Evolutionary conservation across 345 rosid species (phyloP).

Genomic region (Eucalyptus pauciflora): DNA sequence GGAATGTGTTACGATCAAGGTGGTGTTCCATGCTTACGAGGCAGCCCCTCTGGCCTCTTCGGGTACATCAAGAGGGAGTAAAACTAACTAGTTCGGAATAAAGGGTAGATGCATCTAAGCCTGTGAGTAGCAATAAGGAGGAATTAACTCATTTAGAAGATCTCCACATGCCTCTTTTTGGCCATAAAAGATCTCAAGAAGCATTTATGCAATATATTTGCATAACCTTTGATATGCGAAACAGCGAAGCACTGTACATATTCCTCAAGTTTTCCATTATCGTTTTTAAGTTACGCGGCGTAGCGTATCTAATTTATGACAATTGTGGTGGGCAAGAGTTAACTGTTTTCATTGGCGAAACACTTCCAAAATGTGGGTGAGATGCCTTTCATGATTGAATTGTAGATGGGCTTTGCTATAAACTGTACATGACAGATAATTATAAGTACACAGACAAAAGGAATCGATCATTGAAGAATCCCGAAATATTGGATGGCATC

Average conservation of each 20-base stretch:
- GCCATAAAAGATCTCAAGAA: not conserved
- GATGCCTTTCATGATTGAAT: not conserved
- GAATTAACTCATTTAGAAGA: not conserved
- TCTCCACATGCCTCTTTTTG: not conserved
- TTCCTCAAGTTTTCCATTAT: not conserved
- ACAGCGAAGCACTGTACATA: not conserved
- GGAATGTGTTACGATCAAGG: not conserved
- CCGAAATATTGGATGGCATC: not conserved
- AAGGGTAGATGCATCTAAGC: not conserved
- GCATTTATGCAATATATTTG: not conserved
- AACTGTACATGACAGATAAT: not conserved
- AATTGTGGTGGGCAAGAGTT: not conserved
- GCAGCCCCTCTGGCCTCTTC: not conserved
- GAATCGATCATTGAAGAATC: not conserved
- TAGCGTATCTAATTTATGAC: not conserved
- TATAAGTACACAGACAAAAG: not conserved
- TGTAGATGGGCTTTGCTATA: not conserved
- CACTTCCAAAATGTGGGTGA: not conserved
- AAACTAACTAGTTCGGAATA: not conserved
- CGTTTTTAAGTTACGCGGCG: not conserved
- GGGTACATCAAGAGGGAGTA: not conserved
- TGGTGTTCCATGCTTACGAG: not conserved
- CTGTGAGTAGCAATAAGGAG: not conserved
- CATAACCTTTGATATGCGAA: not conserved
- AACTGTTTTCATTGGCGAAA: not conserved